phyloP scores from a whole-genome alignment of 2,329 filamentous ascomycete genomes.

The Rachicladosporium sp. region DNA sequence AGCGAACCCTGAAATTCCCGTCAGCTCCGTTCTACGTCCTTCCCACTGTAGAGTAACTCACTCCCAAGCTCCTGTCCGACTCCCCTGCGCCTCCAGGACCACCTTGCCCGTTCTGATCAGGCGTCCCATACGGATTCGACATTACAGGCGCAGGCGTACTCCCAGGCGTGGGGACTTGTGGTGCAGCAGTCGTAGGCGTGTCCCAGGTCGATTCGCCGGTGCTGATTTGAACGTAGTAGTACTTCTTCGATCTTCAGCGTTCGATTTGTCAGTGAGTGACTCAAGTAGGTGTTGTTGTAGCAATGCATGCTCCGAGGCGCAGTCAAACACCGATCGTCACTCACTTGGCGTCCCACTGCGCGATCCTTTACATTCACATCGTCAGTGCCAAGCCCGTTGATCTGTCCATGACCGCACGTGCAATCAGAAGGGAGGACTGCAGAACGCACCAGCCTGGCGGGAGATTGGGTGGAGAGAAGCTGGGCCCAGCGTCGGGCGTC shows the following conservation, averaged over 20 bases:
- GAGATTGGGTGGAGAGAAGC: constrained; percentile 24
- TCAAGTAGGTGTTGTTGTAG: too few species aligned
- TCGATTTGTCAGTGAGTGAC: constrained; percentile 6
- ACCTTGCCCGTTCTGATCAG: constrained; percentile 10
- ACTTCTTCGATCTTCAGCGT: constrained; percentile 25
- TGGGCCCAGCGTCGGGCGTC: constrained; percentile 26
- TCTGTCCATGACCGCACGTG: neutral
- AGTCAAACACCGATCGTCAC: constrained; percentile 5
- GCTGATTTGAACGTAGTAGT: constrained; percentile 31
- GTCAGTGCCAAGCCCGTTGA: constrained; percentile 22
- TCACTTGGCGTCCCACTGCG: constrained; percentile 30
- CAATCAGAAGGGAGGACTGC: neutral
- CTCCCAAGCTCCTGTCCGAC: constrained; percentile 18
- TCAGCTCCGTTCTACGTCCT: too few species aligned
- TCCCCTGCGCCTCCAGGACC: constrained; percentile 2
- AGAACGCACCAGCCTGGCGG: constrained; percentile 27
- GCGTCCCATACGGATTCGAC: constrained; percentile 23
- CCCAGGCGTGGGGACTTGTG: constrained; percentile 26
- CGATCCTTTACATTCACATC: constrained; percentile 24
- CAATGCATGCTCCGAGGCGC: too few species aligned
- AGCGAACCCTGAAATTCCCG: too few species aligned
- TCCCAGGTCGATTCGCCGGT: constrained; percentile 31
- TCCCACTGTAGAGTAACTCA: constrained; percentile 6
- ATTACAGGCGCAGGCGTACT: constrained; percentile 22
- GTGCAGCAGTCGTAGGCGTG: constrained; percentile 25